A percentile compares a stretch with the other conserved stretches of the same genome.
These are phyloP conservation scores for Pythium rishiriense DNA, from an alignment of 352 stramenopile species.

Conservation along the genomic window DNA sequence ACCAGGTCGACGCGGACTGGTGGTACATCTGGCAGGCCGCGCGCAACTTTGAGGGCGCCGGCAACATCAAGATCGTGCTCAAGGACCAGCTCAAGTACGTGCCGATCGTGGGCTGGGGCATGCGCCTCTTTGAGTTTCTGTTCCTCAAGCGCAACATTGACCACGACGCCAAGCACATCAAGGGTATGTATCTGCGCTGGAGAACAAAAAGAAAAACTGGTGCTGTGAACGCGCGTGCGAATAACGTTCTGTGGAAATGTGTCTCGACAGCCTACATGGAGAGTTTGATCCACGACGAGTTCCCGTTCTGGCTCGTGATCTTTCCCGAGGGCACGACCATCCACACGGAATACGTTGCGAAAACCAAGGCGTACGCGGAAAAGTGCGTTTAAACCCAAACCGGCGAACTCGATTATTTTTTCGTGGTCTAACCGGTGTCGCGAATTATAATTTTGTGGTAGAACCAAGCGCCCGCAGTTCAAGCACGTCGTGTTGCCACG, in stretches of 20 bases:
- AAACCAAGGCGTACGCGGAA: conserved; percentile 90
- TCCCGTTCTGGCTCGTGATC: conserved; percentile 88
- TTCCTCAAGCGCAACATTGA: conserved; percentile 87
- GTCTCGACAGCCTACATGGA: conserved; percentile 58
- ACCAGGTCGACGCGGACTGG: conserved; percentile 92
- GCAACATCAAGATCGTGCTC: conserved; percentile 91
- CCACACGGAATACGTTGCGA: conserved; percentile 83
- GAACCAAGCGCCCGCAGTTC: conserved; percentile 79
- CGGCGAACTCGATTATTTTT: not conserved
- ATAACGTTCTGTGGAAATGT: conserved; percentile 3
- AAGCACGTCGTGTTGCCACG: conserved; percentile 91
- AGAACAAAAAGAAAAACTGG: not conserved
- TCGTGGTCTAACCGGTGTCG: conserved; percentile 5
- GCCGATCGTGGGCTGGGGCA: conserved; percentile 88
- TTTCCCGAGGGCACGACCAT: conserved; percentile 93
- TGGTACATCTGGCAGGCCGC: conserved; percentile 92
- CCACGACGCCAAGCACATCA: conserved; percentile 65
- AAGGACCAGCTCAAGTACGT: conserved; percentile 91
- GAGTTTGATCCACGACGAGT: conserved; percentile 76
- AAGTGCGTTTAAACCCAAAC: conserved; percentile 44
- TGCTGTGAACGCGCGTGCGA: too few species aligned
- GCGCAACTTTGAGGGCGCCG: conserved; percentile 52
- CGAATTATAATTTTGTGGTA: conserved; percentile 19
- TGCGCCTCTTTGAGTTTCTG: conserved; percentile 90
- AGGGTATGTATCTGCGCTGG: conserved; percentile 34